Percentiles rank a stretch among this genome's conserved stretches.
phyloP scores from a whole-genome alignment of 148 eudicot genomes.

The Cornus controversa region DNA sequence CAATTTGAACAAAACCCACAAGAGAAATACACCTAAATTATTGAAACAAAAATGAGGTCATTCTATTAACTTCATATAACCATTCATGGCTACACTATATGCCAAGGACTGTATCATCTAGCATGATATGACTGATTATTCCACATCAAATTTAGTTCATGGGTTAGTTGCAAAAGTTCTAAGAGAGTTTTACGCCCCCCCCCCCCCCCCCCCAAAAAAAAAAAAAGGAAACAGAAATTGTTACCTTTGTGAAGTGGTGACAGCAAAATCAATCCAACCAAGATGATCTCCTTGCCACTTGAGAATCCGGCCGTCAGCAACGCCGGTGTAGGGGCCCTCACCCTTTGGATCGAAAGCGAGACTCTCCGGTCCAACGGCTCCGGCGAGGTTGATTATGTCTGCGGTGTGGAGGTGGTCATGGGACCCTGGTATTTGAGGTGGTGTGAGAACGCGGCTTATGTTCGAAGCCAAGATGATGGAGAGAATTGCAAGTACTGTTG shows the following conservation, averaged over 20 bases:
- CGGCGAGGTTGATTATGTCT: conserved; percentile 23
- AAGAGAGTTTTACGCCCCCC: too few relatives aligned
- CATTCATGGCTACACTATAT: too few relatives aligned
- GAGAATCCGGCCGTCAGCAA: conserved; percentile 76
- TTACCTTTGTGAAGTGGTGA: conserved; percentile 65
- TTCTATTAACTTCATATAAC: too few relatives aligned
- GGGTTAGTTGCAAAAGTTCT: too few relatives aligned
- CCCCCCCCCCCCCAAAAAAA: too few relatives aligned
- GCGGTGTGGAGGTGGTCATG: conserved; percentile 29
- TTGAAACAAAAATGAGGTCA: too few relatives aligned
- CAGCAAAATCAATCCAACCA: conserved; percentile 74
- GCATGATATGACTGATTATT: too few relatives aligned
- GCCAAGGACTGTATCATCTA: too few relatives aligned
- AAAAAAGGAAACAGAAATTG: background rate
- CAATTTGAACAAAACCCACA: too few relatives aligned
- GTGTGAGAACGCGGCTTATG: conserved; percentile 17
- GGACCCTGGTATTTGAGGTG: conserved; percentile 30
- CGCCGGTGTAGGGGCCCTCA: conserved; percentile 74
- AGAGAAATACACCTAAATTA: too few relatives aligned
- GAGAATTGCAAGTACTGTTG: conserved; percentile 28
- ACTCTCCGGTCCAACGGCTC: conserved; percentile 76
- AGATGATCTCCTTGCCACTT: conserved; percentile 39
- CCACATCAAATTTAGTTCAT: too few relatives aligned
- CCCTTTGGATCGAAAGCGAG: conserved; percentile 65
- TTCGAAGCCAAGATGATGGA: conserved; percentile 20